These are phyloP conservation scores for Colletotrichum gloeosporioides DNA, from an alignment of 2,329 filamentous ascomycete species.

Conservation along the genomic window DNA sequence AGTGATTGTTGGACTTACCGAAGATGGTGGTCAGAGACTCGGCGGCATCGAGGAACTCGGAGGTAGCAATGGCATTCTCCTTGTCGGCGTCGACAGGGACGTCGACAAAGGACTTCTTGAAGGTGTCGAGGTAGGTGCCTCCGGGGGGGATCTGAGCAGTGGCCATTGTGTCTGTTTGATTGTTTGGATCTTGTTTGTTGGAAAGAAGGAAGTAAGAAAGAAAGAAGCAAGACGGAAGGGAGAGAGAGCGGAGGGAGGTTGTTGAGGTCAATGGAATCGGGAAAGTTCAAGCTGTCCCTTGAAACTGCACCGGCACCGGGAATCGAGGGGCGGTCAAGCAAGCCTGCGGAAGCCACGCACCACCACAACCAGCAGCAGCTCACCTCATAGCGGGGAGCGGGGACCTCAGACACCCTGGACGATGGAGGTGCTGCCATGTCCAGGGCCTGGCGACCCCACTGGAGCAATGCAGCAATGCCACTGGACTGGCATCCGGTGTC, in stretches of 20 bases:
- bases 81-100: conserved; percentile 78
- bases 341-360: neutral
- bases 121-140: conserved; percentile 83
- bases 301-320: neutral
- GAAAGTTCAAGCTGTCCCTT: conserved; percentile 5
- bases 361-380: neutral
- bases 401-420: neutral
- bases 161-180: conserved; percentile 51
- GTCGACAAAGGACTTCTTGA: conserved; percentile 83
- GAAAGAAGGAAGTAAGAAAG: neutral
- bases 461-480: conserved; percentile 5
- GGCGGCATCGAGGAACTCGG: conserved; percentile 88
- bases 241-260: neutral
- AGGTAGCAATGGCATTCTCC: conserved; percentile 80
- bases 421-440: neutral
- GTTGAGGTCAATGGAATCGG: neutral
- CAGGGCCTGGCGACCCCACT: neutral
- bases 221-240: neutral
- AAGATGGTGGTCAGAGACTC: conserved; percentile 89
- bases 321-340: conserved; percentile 22
- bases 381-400: neutral
- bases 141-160: conserved; percentile 61
- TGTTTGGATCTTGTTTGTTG: conserved; percentile 3
- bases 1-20: conserved; percentile 53
- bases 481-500: neutral